Percentiles rank a stretch among this genome's conserved stretches.
Conservation (phyloP, 2,329 filamentous ascomycete species). For the Penicillium glabrum region DNA sequence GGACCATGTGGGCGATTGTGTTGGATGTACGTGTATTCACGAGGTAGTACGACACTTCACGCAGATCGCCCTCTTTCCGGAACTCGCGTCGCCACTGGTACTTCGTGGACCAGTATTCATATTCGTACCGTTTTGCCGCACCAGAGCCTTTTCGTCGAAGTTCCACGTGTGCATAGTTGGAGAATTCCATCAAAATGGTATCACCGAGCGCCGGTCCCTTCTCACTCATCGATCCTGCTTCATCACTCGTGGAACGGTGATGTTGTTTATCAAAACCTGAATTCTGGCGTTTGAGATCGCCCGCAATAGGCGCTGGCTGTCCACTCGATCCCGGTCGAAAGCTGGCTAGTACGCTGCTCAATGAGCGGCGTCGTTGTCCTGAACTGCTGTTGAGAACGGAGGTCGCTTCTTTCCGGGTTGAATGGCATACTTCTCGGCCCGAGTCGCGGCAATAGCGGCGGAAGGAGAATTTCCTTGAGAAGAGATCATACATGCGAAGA, state of each 20-base stretch:
- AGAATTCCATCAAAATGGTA: slow-evolving; percentile 87
- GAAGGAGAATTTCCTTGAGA: slow-evolving; percentile 82
- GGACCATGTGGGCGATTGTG: slow-evolving; percentile 80
- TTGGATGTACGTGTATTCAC: slow-evolving; percentile 64
- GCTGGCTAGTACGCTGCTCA: slow-evolving; percentile 59
- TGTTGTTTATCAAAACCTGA: slow-evolving; percentile 54
- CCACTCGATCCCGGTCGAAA: slow-evolving; percentile 57
- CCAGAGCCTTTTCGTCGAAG: slow-evolving; percentile 68
- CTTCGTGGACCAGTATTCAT: slow-evolving; percentile 86
- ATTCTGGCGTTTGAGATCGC: slow-evolving; percentile 55
- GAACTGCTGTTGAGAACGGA: slow-evolving; percentile 55
- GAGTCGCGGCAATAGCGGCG: slow-evolving; percentile 90
- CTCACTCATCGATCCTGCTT: slow-evolving; percentile 6
- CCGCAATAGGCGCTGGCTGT: slow-evolving; percentile 32
- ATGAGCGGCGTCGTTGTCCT: slow-evolving; percentile 58
- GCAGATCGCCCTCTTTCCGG: slow-evolving; percentile 64
- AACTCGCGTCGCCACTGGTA: slow-evolving; percentile 81
- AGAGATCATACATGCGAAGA: slow-evolving; percentile 89
- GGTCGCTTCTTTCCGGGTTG: slow-evolving; percentile 64
- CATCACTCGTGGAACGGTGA: slow-evolving; percentile 30
- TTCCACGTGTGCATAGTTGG: slow-evolving; percentile 93
- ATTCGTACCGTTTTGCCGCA: slow-evolving; percentile 76
- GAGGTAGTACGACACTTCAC: slow-evolving; percentile 76
- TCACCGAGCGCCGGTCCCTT: slow-evolving; percentile 60
- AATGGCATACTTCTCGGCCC: slow-evolving; percentile 87